Conservation (phyloP, 2,329 filamentous ascomycete genomes). For the Fusarium palustre region DNA sequence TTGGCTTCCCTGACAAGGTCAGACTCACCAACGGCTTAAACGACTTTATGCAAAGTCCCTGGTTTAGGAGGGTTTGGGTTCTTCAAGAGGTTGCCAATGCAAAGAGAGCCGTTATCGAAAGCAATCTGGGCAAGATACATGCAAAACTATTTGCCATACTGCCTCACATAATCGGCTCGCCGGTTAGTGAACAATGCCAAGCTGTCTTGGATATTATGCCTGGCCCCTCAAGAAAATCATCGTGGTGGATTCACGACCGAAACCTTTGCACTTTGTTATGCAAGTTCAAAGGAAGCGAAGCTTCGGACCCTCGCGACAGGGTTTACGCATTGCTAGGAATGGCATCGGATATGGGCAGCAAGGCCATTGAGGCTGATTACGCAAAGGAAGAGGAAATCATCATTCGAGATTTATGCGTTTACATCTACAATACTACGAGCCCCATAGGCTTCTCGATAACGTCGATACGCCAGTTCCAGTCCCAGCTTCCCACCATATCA, state of each 20-base stretch:
- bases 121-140: background rate
- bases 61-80: constrained; percentile 31
- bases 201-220: constrained; percentile 34
- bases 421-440: background rate
- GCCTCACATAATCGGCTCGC: background rate
- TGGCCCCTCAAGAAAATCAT: background rate
- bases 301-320: constrained; percentile 11
- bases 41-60: rapidly evolving
- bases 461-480: background rate
- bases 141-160: background rate
- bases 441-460: background rate
- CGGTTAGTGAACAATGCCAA: background rate
- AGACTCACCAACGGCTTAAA: background rate
- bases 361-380: background rate
- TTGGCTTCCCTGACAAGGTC: rapidly evolving
- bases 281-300: background rate
- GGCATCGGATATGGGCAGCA: background rate
- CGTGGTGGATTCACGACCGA: constrained; percentile 20
- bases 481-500: background rate
- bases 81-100: constrained; percentile 28
- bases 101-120: background rate
- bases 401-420: background rate
- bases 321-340: constrained; percentile 24
- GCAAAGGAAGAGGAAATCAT: background rate
- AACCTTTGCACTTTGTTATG: constrained; percentile 10